A percentile compares a stretch with the other conserved stretches of the same genome.
Evolutionary conservation across 352 stramenopile genomes (phyloP).

Genomic region (Phytophthora brassicae): DNA sequence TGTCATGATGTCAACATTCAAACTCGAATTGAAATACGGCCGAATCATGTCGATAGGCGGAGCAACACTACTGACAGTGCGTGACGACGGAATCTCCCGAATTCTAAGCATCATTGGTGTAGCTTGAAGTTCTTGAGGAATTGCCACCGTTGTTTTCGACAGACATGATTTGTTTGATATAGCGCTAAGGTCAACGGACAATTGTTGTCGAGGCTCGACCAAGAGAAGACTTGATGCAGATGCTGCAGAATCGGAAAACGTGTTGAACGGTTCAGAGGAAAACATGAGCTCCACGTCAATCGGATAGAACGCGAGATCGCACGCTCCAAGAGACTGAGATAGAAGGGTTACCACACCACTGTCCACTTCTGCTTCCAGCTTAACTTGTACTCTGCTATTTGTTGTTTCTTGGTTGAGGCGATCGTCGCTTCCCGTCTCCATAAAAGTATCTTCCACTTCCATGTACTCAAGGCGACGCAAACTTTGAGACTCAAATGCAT

Average conservation of each 20-base stretch:
- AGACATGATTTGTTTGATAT: conserved; percentile 3
- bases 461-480: conserved; percentile 17
- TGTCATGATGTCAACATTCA: conserved; percentile 44
- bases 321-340: conserved; percentile 36
- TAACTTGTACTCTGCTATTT: conserved; percentile 15
- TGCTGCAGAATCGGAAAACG: conserved; percentile 34
- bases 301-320: conserved; percentile 55
- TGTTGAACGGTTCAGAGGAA: conserved; percentile 60
- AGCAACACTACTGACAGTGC: conserved; percentile 26
- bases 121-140: conserved; percentile 32
- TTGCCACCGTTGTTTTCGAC: conserved; percentile 21
- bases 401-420: background rate
- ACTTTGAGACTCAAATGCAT: conserved; percentile 32
- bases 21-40: conserved; percentile 50
- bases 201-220: conserved; percentile 45
- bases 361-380: conserved; percentile 36
- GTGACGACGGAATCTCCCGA: conserved; percentile 29
- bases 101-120: conserved; percentile 57
- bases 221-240: conserved; percentile 45
- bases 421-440: background rate
- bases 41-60: conserved; percentile 42
- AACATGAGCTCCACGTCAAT: conserved; percentile 77
- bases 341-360: conserved; percentile 28
- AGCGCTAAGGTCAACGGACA: conserved; percentile 30
- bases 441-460: conserved; percentile 14